Base-by-base conservation (phyloP, 495 filamentous ascomycete genomes). In the Podospora conica region DNA sequence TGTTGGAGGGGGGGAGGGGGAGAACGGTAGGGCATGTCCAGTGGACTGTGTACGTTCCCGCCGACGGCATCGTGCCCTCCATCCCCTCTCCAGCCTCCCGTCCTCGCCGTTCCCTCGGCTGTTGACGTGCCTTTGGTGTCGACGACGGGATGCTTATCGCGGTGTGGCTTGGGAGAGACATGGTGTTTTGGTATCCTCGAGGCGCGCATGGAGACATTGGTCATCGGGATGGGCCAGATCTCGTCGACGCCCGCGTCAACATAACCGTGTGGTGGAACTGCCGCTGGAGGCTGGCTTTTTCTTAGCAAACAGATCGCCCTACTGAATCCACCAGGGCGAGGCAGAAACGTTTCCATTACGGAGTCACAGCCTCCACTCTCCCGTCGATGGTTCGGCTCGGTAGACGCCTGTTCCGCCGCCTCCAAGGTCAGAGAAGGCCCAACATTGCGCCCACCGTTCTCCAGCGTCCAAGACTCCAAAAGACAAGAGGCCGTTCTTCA, bases 291-390 rank as follows among this genome's bases (percentile, higher is more conserved):
- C 33, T 48, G 33, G 33, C 33, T 18, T 48, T 48, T n/a, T 18
- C 40, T 48, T 48, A 48, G 6, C 40, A 48, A 48, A 18, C 40
- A 48, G 40, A 48, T 48, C 40, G 40, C 40, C 40, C 40, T 0
- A 6, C 6, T 7, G 40, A n/a, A n/a, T 48, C 40, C 40, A 48
- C 23, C 55, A 27, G 9, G 55, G 55, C 23, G 22, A 57, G 55
- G 55, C 22, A 27, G 55, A 57, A 57, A 22, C 55, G 55, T 64
- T 64, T 64, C 63, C 58, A 64, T 64, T 64, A 58, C 63, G 40
- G 40, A 48, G 54, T 64, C 63, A 27, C 53, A 25, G 28, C 54
- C 53, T 55, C 55, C 25, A 23, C 25, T 57, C 55, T 57, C n/a
- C n/a, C n/a, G n/a, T n/a, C 55, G 55, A 15, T 18, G 22, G 22